Evolutionary conservation across 2,329 filamentous ascomycete genomes (phyloP), one percentile per base, ranked within the genome.

Genomic region (Mollisia scopiformis): DNA sequence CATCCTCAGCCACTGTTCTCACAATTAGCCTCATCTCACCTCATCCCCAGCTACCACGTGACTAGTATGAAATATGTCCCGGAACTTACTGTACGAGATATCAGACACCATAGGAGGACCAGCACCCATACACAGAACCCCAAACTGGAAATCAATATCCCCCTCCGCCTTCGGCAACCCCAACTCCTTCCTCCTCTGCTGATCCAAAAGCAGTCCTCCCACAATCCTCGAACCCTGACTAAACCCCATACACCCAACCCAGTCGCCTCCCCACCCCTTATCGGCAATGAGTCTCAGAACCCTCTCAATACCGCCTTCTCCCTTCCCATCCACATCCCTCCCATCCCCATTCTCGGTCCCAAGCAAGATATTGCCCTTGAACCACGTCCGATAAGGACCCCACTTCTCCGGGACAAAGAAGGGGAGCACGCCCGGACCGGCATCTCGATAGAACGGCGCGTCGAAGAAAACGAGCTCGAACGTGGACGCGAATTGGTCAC

Each of bases 211-310:
- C 13, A 69, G 37, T 0, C 65, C 63, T 3, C 63, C 65, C 1
- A 62, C 63, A 27, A 69, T 47, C 43, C 65, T 66, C 43, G 65
- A 65, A n/a, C 66, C 66, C 57, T 69, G 66, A 62, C 66, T 69
- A 37, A 69, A 69, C 3, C 66, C 66, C 66, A 68, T 65, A 39
- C 46, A 55, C 10, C 60, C 66, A 21, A 68, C 59, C 63, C 65
- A 68, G 46, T 65, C 62, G 2, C 66, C 64, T 19, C 57, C 64
- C 3, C 57, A 57, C 11, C 58, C 59, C 19, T 25, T 41, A 21
- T 55, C 60, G 21, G 49, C 50, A 53, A 68, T 62, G 53, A 68
- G 35, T 13, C 62, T 61, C 58, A 58, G 55, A 2, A 64, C 66
- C 30, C 66, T 65, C 46, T 68, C 64, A 11, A 68, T 46, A 2